phyloP scores from a whole-genome alignment of 2,329 filamentous ascomycete genomes.

The Microdochium paspali region DNA sequence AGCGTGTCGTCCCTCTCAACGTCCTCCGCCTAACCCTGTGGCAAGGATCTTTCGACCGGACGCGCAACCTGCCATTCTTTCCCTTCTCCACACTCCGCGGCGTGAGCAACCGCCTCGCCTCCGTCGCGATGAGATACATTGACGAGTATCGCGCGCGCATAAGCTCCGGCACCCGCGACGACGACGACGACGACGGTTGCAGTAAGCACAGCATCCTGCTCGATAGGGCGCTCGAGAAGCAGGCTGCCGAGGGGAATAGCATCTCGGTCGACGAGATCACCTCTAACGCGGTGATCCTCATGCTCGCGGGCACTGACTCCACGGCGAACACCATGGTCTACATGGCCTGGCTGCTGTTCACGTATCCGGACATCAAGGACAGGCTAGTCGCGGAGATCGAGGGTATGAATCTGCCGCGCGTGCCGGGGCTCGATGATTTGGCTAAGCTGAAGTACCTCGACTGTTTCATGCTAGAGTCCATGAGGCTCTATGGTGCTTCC shows the following conservation, averaged over 20 bases:
- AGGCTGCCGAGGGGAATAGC: not conserved
- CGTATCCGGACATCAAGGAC: constrained; percentile 12
- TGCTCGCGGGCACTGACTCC: constrained; percentile 36
- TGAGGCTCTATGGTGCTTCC: constrained; percentile 28
- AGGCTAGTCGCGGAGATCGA: constrained; percentile 20
- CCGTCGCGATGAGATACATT: constrained; percentile 19
- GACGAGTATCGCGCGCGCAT: constrained; percentile 7
- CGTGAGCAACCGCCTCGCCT: constrained; percentile 3
- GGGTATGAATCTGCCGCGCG: constrained; percentile 12
- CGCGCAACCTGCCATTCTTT: constrained; percentile 9
- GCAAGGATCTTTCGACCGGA: constrained; percentile 8
- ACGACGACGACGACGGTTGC: not conserved
- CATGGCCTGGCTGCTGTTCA: constrained; percentile 24
- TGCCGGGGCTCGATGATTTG: constrained; percentile 16
- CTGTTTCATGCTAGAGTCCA: constrained; percentile 27
- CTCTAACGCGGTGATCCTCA: constrained; percentile 20
- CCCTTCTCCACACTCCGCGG: constrained; percentile 12
- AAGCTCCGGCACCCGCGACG: not conserved
- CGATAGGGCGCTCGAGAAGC: not conserved
- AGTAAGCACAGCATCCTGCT: constrained; percentile 3
- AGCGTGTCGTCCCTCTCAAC: constrained; percentile 9
- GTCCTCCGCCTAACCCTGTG: constrained; percentile 12
- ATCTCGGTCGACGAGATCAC: constrained; percentile 17
- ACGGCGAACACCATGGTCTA: constrained; percentile 36
- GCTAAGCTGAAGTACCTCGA: constrained; percentile 25